phyloP scores from a whole-genome alignment of 2,329 filamentous ascomycete species.

The Colletotrichum lentis region DNA sequence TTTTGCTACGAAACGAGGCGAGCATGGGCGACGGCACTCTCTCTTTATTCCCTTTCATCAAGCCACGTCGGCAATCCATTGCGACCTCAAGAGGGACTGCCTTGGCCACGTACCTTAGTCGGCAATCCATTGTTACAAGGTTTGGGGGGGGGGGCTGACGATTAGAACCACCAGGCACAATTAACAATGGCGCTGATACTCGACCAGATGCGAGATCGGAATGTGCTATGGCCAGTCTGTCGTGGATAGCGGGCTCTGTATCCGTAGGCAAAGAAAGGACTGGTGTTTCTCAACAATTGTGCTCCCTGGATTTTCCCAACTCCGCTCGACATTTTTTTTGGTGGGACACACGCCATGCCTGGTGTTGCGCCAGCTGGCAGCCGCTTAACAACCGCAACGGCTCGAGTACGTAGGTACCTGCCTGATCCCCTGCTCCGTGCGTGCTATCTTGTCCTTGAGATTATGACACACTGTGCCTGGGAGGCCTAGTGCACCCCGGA shows the following conservation, averaged over 20 bases:
- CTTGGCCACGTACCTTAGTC: no score
- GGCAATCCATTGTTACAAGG: background rate
- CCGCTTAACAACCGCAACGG: background rate
- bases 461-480: slow-evolving; percentile 12
- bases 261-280: background rate
- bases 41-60: background rate
- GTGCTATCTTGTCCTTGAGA: slow-evolving; percentile 15
- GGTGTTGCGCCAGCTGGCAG: slow-evolving; percentile 9
- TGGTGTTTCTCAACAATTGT: slow-evolving; percentile 30
- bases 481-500: slow-evolving; percentile 27
- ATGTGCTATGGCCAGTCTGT: slow-evolving; percentile 12
- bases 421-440: slow-evolving; percentile 1
- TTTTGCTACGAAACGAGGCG: background rate
- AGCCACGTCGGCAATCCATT: background rate
- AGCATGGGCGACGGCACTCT: no score
- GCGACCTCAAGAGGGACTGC: no score
- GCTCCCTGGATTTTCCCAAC: slow-evolving; percentile 23
- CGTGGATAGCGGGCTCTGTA: background rate
- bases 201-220: slow-evolving; percentile 18
- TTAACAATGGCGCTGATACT: background rate
- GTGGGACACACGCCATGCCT: slow-evolving; percentile 11
- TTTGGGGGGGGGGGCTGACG: background rate
- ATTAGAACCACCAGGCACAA: background rate
- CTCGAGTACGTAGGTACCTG: slow-evolving; percentile 6
- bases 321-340: slow-evolving; percentile 32